phyloP scores from a whole-genome alignment of 495 filamentous ascomycete genomes.

The Cercophora scortea region DNA sequence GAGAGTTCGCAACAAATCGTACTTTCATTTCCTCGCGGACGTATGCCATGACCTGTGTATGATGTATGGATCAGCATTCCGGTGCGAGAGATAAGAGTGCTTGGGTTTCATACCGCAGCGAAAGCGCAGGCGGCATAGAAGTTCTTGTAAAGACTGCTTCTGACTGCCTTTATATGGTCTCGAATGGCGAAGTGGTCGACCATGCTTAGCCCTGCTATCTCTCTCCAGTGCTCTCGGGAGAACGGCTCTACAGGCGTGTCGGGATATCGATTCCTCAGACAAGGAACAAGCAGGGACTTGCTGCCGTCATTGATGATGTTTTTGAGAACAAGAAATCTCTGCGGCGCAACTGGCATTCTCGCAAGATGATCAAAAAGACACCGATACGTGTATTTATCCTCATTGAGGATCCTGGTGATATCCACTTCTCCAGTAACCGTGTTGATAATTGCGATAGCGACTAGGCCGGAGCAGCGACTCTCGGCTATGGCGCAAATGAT shows the following conservation, averaged over 20 bases:
- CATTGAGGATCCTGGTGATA: slow-evolving; percentile 55
- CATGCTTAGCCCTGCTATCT: slow-evolving; percentile 67
- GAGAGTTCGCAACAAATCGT: slow-evolving; percentile 65
- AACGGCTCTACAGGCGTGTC: slow-evolving; percentile 50
- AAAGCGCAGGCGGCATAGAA: slow-evolving; percentile 89
- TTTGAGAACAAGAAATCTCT: slow-evolving; percentile 27
- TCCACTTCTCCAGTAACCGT: slow-evolving; percentile 65
- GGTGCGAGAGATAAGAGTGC: no score
- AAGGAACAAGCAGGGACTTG: slow-evolving; percentile 58
- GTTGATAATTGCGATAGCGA: slow-evolving; percentile 81
- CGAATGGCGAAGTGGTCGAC: slow-evolving; percentile 70
- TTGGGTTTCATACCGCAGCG: slow-evolving; percentile 52
- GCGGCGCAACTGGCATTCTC: slow-evolving; percentile 44
- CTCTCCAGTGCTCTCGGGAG: slow-evolving; percentile 88
- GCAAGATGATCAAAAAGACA: slow-evolving; percentile 48
- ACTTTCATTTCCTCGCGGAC: slow-evolving; percentile 56
- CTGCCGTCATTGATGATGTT: slow-evolving; percentile 50
- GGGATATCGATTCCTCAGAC: slow-evolving; percentile 59
- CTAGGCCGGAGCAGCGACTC: slow-evolving; percentile 65
- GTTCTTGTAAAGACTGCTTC: slow-evolving; percentile 68
- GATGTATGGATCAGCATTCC: neutral
- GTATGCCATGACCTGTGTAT: slow-evolving; percentile 71
- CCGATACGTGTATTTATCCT: slow-evolving; percentile 71
- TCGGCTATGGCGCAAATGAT: slow-evolving; percentile 90
- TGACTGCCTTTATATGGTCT: slow-evolving; percentile 71